phyloP scores from a whole-genome alignment of 495 filamentous ascomycete species.

The Neurospora sp. region DNA sequence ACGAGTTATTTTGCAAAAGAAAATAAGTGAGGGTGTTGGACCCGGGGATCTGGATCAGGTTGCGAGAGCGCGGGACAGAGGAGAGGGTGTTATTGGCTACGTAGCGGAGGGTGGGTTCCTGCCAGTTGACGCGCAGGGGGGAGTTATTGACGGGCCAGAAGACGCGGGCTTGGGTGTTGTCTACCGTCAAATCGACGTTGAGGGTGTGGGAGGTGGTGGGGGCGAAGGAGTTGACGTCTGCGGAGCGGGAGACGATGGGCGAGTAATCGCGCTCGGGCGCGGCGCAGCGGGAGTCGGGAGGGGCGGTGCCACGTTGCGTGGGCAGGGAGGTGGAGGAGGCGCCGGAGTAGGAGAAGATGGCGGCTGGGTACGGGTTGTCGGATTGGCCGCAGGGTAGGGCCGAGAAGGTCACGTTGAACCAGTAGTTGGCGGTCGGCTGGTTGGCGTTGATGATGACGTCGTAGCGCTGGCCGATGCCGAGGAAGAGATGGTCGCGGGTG shows the following conservation, averaged over 20 bases:
- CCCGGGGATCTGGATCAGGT: conserved; percentile 11
- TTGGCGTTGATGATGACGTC: conserved; percentile 54
- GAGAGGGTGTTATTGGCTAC: conserved; percentile 17
- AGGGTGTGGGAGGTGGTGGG: conserved; percentile 7
- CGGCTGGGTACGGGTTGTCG: conserved; percentile 14
- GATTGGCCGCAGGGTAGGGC: conserved; percentile 16
- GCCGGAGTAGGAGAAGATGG: conserved; percentile 19
- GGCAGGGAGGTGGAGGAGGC: conserved; percentile 10
- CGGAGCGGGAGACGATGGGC: conserved; percentile 13
- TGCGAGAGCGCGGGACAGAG: conserved; percentile 11
- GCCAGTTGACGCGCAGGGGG: conserved; percentile 24
- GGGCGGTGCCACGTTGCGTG: conserved; percentile 2
- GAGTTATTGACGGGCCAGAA: conserved; percentile 27
- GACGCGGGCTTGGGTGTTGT: conserved; percentile 16
- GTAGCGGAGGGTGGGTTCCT: conserved; percentile 24
- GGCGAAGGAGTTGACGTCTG: conserved; percentile 8
- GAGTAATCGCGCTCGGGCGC: conserved; percentile 4
- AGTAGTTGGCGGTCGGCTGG: conserved; percentile 42
- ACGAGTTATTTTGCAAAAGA: conserved; percentile 37
- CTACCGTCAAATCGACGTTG: conserved; percentile 14
- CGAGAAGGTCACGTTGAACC: conserved; percentile 31
- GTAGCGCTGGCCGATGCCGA: conserved; percentile 58
- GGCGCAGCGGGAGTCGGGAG: conserved; percentile 13
- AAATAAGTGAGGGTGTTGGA: conserved; percentile 28
- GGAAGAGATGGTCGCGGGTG: conserved; percentile 28